phyloP scores from a whole-genome alignment of 75 land plant genomes.

The Cryptomeria japonica region DNA sequence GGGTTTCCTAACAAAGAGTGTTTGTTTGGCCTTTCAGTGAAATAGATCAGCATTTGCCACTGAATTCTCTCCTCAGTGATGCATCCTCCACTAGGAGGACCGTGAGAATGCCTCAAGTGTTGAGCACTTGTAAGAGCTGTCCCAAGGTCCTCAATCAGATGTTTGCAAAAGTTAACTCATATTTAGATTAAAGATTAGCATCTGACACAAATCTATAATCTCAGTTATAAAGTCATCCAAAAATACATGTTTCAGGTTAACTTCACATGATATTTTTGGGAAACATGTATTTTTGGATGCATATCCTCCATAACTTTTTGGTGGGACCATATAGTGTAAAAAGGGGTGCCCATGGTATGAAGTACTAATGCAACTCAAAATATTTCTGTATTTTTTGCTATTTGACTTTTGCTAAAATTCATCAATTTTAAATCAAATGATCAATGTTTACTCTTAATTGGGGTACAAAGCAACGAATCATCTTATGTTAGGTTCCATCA shows the following conservation, averaged over 20 bases:
- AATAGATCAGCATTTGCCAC: too few species aligned
- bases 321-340: neutral
- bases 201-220: neutral
- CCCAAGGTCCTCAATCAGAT: too few species aligned
- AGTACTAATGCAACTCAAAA: neutral
- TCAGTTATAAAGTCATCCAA: neutral
- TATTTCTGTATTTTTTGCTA: neutral
- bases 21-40: too few species aligned
- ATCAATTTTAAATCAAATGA: neutral
- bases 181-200: neutral
- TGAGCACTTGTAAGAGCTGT: too few species aligned
- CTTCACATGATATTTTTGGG: neutral
- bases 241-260: neutral
- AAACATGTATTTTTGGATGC: neutral
- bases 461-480: neutral
- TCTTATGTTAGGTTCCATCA: neutral
- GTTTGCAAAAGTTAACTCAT: neutral
- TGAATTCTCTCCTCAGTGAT: too few species aligned
- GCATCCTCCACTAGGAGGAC: too few species aligned
- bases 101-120: too few species aligned
- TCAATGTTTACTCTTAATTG: neutral
- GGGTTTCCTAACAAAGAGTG: too few species aligned
- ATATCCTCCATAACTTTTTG: neutral
- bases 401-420: neutral
- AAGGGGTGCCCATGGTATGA: neutral